Conservation (phyloP, 805 yeast species). For the Yarrowia sp. region DNA sequence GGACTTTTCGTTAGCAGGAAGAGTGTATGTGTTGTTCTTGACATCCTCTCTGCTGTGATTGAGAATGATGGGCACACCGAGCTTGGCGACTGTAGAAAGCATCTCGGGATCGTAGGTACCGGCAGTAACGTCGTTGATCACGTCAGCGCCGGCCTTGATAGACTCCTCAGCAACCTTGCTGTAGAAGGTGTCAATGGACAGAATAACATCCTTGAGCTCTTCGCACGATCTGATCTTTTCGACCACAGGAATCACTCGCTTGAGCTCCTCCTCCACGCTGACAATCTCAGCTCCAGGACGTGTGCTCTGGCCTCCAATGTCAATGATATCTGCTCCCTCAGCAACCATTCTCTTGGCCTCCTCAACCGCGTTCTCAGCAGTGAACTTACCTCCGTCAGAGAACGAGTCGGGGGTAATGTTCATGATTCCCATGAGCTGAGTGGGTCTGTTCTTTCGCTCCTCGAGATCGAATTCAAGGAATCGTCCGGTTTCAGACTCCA, state of each 20-base stretch:
- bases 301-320: conserved; percentile 94
- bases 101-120: conserved; percentile 74
- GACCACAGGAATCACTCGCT: conserved; percentile 74
- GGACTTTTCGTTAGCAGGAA: conserved; percentile 59
- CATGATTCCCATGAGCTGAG: conserved; percentile 83
- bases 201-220: conserved; percentile 54
- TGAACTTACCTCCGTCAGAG: conserved; percentile 78
- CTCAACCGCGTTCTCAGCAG: conserved; percentile 54
- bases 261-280: conserved; percentile 67
- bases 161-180: conserved; percentile 74
- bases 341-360: conserved; percentile 59
- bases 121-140: conserved; percentile 88
- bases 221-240: conserved; percentile 60
- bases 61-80: conserved; percentile 73
- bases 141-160: conserved; percentile 81
- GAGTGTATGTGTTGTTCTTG: conserved; percentile 67
- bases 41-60: conserved; percentile 85
- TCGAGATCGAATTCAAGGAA: conserved; percentile 56
- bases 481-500: conserved; percentile 39
- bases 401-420: conserved; percentile 95
- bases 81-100: conserved; percentile 70
- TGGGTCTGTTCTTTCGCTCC: conserved; percentile 54
- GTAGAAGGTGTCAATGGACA: conserved; percentile 91
- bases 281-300: conserved; percentile 80
- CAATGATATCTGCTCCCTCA: conserved; percentile 77